Conservation (phyloP, 805 yeast species). For the Spathaspora boniae region DNA sequence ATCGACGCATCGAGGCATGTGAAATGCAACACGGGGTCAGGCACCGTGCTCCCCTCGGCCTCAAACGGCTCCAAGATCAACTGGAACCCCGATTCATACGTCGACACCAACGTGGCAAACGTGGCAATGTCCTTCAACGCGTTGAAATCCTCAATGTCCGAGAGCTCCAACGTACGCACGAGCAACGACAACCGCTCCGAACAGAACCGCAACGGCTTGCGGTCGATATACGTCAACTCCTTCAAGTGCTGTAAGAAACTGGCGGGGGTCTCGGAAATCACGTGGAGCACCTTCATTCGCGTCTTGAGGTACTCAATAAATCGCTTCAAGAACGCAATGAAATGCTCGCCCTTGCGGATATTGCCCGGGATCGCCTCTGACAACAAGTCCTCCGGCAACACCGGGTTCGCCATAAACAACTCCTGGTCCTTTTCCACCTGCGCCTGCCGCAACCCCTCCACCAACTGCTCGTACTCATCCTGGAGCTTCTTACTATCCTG, state of each 20-base stretch:
- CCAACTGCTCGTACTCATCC: conserved; percentile 87
- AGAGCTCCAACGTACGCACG: conserved; percentile 83
- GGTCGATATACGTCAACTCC: conserved; percentile 87
- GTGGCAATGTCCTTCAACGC: conserved; percentile 95
- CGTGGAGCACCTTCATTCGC: conserved; percentile 96
- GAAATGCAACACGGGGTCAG: conserved; percentile 90
- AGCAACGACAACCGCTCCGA: conserved; percentile 85
- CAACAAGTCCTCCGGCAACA: conserved; percentile 76
- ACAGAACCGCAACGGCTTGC: conserved; percentile 88
- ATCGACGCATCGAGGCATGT: conserved; percentile 97
- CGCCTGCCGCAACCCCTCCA: conserved; percentile 81
- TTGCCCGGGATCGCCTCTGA: conserved; percentile 97
- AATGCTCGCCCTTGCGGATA: conserved; percentile 95
- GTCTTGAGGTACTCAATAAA: conserved; percentile 93
- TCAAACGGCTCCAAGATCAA: conserved; percentile 94
- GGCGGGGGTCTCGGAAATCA: conserved; percentile 94
- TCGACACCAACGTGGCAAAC: conserved; percentile 92
- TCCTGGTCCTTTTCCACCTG: conserved; percentile 64
- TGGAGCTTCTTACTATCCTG: conserved; percentile 82
- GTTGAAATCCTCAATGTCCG: conserved; percentile 85
- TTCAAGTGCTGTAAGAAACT: conserved; percentile 91
- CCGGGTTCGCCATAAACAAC: conserved; percentile 81
- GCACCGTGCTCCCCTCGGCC: conserved; percentile 89
- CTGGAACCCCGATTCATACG: conserved; percentile 91
- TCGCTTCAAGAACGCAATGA: conserved; percentile 86